Conservation (phyloP, 306 rosid species). For the Lathyrus oleraceus region DNA sequence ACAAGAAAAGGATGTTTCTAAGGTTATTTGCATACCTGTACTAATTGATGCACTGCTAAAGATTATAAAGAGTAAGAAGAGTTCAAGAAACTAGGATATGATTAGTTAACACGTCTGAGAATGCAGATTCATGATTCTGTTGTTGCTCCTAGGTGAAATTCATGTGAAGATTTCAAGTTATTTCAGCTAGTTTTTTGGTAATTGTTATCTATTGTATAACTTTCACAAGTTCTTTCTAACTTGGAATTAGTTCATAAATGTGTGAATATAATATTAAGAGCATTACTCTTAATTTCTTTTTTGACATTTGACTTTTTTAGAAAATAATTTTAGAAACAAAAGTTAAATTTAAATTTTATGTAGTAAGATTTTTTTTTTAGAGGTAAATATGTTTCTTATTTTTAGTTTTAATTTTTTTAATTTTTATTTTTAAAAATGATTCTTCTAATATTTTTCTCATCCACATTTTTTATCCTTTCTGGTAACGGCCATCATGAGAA, state of each 20-base stretch:
- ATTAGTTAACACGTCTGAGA: neutral
- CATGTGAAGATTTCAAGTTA: neutral
- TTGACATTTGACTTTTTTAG: neutral
- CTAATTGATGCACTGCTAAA: slow-evolving; percentile 34
- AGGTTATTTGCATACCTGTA: slow-evolving; percentile 55
- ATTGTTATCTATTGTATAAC: neutral
- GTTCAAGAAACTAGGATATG: slow-evolving; percentile 40
- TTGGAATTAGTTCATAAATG: neutral
- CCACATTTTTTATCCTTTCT: too few species aligned
- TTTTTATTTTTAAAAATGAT: too few species aligned
- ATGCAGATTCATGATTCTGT: slow-evolving; percentile 3
- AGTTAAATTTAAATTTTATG: too few species aligned
- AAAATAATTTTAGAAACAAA: too few species aligned
- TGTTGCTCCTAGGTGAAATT: slow-evolving; percentile 8
- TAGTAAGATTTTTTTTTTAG: too few species aligned
- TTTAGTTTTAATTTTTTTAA: too few species aligned
- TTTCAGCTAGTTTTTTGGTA: slow-evolving; percentile 25
- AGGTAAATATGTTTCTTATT: too few species aligned
- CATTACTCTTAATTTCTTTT: too few species aligned
- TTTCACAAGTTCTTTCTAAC: neutral
- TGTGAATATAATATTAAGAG: too few species aligned
- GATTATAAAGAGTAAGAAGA: slow-evolving; percentile 48
- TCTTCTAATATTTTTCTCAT: too few species aligned
- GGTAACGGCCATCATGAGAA: too few species aligned
- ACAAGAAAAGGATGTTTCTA: slow-evolving; percentile 39